A percentile compares a stretch with the other conserved stretches of the same genome.
These are phyloP conservation scores for Ogataea pilisensis DNA, from an alignment of 805 yeast genomes.

Conservation along the genomic window DNA sequence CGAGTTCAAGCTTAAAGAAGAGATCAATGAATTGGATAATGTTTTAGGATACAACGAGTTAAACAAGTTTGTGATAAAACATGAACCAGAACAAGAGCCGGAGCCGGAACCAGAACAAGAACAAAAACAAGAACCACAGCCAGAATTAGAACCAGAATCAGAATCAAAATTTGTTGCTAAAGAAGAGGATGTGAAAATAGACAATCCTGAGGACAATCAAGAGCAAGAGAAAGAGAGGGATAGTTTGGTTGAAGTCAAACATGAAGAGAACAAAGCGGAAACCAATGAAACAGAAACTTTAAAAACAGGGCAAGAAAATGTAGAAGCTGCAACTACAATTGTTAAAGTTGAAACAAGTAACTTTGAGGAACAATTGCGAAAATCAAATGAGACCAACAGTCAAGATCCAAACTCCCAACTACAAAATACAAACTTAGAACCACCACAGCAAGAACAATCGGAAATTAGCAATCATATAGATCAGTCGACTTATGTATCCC, in stretches of 20 bases:
- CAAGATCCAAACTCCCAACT: not conserved
- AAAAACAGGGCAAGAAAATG: not conserved
- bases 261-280: not conserved
- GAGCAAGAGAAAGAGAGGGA: not conserved
- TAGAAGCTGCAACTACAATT: too few relatives aligned
- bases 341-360: too few relatives aligned
- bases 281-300: not conserved
- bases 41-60: constrained; percentile 15
- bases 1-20: constrained; percentile 48
- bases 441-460: too few relatives aligned
- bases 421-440: too few relatives aligned
- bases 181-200: not conserved
- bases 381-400: not conserved
- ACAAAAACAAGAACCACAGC: not conserved
- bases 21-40: constrained; percentile 34
- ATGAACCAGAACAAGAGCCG: constrained; percentile 1
- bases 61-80: too few relatives aligned
- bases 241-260: not conserved
- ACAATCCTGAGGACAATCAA: not conserved
- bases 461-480: not conserved
- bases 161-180: too few relatives aligned
- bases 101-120: not conserved
- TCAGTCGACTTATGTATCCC: not conserved
- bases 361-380: not conserved
- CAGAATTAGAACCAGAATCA: too few relatives aligned